Percentiles rank a stretch among this genome's conserved stretches.
These are phyloP conservation scores for Pichia nakasei DNA, from an alignment of 805 yeast genomes.

Conservation along the genomic window DNA sequence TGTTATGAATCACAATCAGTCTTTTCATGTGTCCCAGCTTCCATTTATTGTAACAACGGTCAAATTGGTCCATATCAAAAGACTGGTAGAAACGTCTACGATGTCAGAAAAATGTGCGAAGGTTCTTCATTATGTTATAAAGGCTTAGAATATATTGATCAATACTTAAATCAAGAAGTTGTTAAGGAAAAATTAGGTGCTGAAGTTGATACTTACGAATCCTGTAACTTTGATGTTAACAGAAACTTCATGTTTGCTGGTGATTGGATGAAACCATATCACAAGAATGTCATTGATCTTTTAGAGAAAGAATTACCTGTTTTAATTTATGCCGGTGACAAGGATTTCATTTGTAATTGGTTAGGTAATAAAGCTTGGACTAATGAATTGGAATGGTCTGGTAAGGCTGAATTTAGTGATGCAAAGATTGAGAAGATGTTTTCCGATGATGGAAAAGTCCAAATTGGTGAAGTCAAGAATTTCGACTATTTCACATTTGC, in stretches of 20 bases:
- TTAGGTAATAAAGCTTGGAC: constrained; percentile 85
- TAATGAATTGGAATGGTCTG: constrained; percentile 56
- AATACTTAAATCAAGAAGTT: constrained; percentile 42
- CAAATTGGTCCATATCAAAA: constrained; percentile 49
- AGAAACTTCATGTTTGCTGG: constrained; percentile 47
- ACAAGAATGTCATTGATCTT: constrained; percentile 44
- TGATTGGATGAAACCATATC: constrained; percentile 61
- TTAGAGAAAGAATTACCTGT: constrained; percentile 69
- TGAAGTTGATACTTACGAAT: constrained; percentile 37
- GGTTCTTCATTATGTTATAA: constrained; percentile 46
- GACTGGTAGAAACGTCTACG: constrained; percentile 57
- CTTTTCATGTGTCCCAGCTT: constrained; percentile 56
- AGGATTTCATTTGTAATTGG: constrained; percentile 91
- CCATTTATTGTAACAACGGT: constrained; percentile 54
- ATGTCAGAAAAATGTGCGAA: constrained; percentile 47
- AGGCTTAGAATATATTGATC: constrained; percentile 39
- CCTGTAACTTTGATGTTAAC: constrained; percentile 44
- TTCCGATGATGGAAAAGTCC: constrained; percentile 26
- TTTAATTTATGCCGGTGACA: constrained; percentile 88
- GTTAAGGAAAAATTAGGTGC: constrained; percentile 55
- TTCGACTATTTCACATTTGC: constrained; percentile 64
- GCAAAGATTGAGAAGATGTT: constrained; percentile 20
- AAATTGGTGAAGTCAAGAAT: constrained; percentile 70
- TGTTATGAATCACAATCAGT: constrained; percentile 56
- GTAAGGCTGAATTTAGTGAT: constrained; percentile 23